Percentiles rank a stretch among this genome's conserved stretches.
Evolutionary conservation across 2,329 filamentous ascomycete genomes (phyloP).

Genomic region (Fragosphaeria purpurea): DNA sequence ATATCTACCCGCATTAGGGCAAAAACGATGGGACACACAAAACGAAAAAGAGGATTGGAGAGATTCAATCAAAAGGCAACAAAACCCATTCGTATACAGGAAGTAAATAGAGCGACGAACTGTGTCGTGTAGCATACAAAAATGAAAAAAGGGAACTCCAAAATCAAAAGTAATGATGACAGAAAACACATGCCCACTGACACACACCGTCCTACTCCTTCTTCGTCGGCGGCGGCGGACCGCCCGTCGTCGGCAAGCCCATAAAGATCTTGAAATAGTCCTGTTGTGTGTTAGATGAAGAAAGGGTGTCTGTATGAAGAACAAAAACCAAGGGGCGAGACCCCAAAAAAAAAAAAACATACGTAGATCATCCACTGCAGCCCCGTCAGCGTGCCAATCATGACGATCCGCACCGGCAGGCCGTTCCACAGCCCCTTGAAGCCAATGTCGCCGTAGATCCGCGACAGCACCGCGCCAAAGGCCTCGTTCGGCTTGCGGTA

Average conservation of each 20-base stretch:
- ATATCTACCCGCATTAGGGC: too few species aligned
- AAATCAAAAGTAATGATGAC: too few species aligned
- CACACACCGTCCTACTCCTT: too few species aligned
- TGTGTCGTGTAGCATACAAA: too few species aligned
- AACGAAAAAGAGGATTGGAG: background rate
- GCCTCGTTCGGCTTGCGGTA: constrained; percentile 66
- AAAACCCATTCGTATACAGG: too few species aligned
- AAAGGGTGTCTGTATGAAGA: too few species aligned
- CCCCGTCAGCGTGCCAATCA: constrained; percentile 76
- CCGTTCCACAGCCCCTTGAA: constrained; percentile 89
- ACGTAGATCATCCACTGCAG: constrained; percentile 92
- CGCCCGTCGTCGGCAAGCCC: constrained; percentile 75
- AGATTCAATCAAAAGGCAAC: background rate
- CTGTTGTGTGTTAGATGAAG: constrained; percentile 22
- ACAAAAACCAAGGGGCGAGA: background rate
- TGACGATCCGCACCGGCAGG: constrained; percentile 72
- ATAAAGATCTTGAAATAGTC: constrained; percentile 88
- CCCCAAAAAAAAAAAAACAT: constrained; percentile 20
- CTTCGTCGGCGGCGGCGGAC: constrained; percentile 43
- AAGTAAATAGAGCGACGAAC: too few species aligned
- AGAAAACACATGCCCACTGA: too few species aligned
- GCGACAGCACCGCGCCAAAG: constrained; percentile 62
- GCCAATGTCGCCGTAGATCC: constrained; percentile 81
- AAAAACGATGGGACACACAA: background rate
- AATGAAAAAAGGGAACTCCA: too few species aligned